A percentile compares a stretch with the other conserved stretches of the same genome.
Conservation (phyloP, 176 grass and related monocot genomes). For the Oryza officinalis region DNA sequence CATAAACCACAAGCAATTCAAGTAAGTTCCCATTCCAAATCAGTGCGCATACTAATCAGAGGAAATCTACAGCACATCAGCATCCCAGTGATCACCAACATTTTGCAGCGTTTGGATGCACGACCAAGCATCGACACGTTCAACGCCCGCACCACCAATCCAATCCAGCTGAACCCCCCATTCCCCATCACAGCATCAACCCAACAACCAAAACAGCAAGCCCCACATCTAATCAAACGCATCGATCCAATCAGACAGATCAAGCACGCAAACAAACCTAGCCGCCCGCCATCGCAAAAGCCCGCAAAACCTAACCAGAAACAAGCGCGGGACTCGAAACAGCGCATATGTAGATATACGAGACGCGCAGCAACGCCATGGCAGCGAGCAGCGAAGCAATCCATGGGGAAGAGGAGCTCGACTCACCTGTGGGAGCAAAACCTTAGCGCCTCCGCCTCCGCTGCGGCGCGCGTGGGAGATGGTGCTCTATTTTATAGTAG, state of each 20-base stretch:
- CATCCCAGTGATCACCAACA: not conserved
- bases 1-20: not conserved
- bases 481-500: not conserved
- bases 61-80: not conserved
- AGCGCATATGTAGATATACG: not conserved
- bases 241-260: not conserved
- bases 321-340: not conserved
- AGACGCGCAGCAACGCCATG: not conserved
- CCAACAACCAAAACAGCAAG: not conserved
- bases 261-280: not conserved
- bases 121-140: too few species aligned
- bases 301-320: not conserved
- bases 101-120: not conserved
- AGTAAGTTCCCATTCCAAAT: not conserved
- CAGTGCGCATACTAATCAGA: not conserved
- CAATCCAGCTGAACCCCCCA: not conserved
- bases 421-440: slow-evolving; percentile 22
- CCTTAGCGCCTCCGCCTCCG: slow-evolving; percentile 30
- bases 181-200: not conserved
- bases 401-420: not conserved
- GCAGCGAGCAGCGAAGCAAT: not conserved
- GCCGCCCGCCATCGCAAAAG: not conserved
- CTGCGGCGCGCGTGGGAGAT: not conserved
- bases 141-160: not conserved
- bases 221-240: not conserved